Conservation (phyloP, 208 protist genomes). For the Acanthamoeba lugdunensis region DNA sequence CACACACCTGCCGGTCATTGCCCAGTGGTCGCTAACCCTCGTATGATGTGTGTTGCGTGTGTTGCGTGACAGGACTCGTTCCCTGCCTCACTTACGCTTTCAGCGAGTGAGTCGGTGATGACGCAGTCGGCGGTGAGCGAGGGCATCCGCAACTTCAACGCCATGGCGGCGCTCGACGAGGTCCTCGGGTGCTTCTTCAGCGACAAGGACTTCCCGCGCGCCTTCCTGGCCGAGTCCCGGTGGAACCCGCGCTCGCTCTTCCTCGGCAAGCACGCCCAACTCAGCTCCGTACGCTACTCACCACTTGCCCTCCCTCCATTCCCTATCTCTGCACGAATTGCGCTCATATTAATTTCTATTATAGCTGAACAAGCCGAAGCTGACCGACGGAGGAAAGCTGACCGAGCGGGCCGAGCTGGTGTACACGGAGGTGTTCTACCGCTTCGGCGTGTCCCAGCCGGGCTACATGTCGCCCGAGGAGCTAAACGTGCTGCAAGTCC, state of each 20-base stretch:
- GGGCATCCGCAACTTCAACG: slow-evolving; percentile 52
- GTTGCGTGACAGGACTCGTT: background rate
- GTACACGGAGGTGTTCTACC: slow-evolving; percentile 60
- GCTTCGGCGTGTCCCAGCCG: slow-evolving; percentile 46
- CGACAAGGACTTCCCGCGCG: slow-evolving; percentile 52
- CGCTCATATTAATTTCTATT: background rate
- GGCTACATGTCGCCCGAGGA: slow-evolving; percentile 53
- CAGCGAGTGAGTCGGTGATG: slow-evolving; percentile 7
- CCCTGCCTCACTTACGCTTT: background rate
- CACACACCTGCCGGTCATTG: no score
- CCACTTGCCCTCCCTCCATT: background rate
- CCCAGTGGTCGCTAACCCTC: background rate
- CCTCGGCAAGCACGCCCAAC: slow-evolving; percentile 19
- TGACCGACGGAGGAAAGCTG: background rate
- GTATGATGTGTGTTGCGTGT: background rate
- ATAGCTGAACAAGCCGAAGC: slow-evolving; percentile 47
- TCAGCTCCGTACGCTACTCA: slow-evolving; percentile 12
- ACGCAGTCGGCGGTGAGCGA: slow-evolving; percentile 42
- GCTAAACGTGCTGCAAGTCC: slow-evolving; percentile 65
- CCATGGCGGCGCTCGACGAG: slow-evolving; percentile 16
- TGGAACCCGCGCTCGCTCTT: slow-evolving; percentile 31
- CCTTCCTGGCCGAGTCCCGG: background rate
- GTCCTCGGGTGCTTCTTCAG: slow-evolving; percentile 28
- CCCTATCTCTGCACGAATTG: background rate
- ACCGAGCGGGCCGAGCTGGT: slow-evolving; percentile 44